These are phyloP conservation scores for Oryza longistaminata DNA, from an alignment of 176 grass and related monocot species.

Conservation along the genomic window DNA sequence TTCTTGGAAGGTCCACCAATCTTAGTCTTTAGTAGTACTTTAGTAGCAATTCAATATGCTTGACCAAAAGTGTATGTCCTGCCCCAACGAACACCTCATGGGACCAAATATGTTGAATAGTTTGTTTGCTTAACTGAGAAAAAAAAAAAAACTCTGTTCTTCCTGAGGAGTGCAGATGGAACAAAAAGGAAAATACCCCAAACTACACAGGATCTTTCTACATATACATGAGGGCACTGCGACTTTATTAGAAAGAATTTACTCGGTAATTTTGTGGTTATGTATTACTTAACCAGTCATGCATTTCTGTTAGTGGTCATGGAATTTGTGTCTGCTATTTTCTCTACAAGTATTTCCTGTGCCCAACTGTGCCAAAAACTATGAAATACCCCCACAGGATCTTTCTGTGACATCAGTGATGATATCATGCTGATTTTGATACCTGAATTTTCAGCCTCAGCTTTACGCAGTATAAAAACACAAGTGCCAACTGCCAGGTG, in stretches of 20 bases:
- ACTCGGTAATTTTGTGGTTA: not conserved
- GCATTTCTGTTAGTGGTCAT: not conserved
- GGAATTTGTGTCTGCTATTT: not conserved
- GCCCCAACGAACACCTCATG: not conserved
- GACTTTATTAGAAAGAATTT: not conserved
- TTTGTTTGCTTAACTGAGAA: not conserved
- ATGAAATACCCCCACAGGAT: not conserved
- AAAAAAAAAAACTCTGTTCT: not conserved
- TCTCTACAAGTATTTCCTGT: not conserved
- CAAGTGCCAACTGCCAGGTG: conserved; percentile 11
- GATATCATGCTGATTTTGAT: conserved; percentile 40
- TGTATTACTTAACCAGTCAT: not conserved
- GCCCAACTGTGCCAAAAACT: not conserved
- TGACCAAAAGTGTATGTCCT: conserved; percentile 15
- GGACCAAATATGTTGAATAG: not conserved
- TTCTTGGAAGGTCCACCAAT: not conserved
- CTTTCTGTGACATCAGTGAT: conserved; percentile 26
- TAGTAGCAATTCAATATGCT: not conserved
- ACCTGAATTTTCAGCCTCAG: not conserved
- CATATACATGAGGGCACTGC: not conserved
- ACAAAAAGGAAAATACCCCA: not conserved
- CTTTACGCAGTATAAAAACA: not conserved
- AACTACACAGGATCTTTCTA: not conserved
- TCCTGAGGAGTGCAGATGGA: not conserved
- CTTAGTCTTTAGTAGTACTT: not conserved